Conservation (phyloP, 1,139 yeast genomes). For the Nakaseomyces bracarensis region DNA sequence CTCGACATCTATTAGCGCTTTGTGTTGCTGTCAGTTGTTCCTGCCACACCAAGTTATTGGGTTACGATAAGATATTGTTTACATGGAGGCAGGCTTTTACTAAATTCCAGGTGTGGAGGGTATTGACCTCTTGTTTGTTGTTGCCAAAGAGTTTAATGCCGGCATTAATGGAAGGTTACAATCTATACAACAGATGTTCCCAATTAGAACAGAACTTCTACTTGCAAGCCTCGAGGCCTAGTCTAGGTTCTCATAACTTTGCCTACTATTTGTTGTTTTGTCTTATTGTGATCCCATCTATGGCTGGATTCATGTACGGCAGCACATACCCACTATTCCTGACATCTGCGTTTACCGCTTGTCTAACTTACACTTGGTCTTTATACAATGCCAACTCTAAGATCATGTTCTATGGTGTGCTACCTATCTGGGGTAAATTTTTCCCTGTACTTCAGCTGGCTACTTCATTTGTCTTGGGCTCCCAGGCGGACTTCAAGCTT, state of each 20-base stretch:
- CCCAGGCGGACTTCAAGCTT: slow-evolving; percentile 17
- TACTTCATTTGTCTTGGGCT: slow-evolving; percentile 22
- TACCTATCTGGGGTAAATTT: slow-evolving; percentile 31
- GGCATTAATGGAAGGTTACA: slow-evolving; percentile 25
- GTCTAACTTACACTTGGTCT: slow-evolving; percentile 30
- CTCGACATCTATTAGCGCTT: slow-evolving; percentile 14
- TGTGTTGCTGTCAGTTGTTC: slow-evolving; percentile 8
- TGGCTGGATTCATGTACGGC: slow-evolving; percentile 16
- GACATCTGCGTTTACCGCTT: slow-evolving; percentile 22
- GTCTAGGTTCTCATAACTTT: slow-evolving; percentile 20
- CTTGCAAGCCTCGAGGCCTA: slow-evolving; percentile 7
- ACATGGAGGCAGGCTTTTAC: slow-evolving; percentile 15
- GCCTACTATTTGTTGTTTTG: slow-evolving; percentile 24
- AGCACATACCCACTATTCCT: slow-evolving; percentile 13
- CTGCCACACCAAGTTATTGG: slow-evolving; percentile 7
- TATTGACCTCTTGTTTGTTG: slow-evolving; percentile 22
- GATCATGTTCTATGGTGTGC: slow-evolving; percentile 28
- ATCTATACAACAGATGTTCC: slow-evolving; percentile 23
- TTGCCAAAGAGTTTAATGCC: slow-evolving; percentile 22
- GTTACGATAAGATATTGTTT: slow-evolving; percentile 11
- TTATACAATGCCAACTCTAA: slow-evolving; percentile 25
- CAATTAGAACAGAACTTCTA: slow-evolving; percentile 19
- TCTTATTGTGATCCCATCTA: slow-evolving; percentile 13
- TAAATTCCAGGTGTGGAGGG: slow-evolving; percentile 25
- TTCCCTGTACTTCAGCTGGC: slow-evolving; percentile 27